Percentiles rank a stretch among this genome's conserved stretches.
Evolutionary conservation across 108 stramenopile species (phyloP).

Genomic region (Pseudonitzschia delicatissima): DNA sequence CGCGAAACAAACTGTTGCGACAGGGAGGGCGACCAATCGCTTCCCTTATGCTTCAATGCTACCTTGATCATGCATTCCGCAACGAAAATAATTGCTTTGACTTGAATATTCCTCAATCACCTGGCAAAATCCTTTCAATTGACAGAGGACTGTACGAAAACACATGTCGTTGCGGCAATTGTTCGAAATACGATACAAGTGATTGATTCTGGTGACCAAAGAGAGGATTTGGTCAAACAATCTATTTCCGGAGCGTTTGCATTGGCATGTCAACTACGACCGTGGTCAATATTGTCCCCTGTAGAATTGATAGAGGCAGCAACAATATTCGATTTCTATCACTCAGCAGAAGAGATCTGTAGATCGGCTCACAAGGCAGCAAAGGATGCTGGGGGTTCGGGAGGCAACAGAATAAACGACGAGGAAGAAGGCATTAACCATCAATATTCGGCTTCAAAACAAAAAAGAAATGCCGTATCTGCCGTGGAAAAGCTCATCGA

Average conservation of each 20-base stretch:
- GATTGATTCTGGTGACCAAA: neutral
- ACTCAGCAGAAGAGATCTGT: slow-evolving; percentile 61
- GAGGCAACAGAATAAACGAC: neutral
- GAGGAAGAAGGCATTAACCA: neutral
- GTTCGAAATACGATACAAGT: neutral
- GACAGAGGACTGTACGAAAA: slow-evolving; percentile 3
- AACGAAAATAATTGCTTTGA: neutral
- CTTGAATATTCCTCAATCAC: slow-evolving; percentile 17
- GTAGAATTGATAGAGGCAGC: slow-evolving; percentile 44
- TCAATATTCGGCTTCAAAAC: neutral
- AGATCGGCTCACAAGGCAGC: slow-evolving; percentile 36
- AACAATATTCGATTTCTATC: slow-evolving; percentile 52
- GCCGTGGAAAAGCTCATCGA: slow-evolving; percentile 58
- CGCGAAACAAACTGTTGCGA: slow-evolving; percentile 17
- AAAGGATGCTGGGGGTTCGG: neutral
- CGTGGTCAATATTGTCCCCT: slow-evolving; percentile 45
- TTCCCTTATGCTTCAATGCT: slow-evolving; percentile 2
- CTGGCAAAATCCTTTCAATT: slow-evolving; percentile 39
- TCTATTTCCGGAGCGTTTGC: slow-evolving; percentile 44
- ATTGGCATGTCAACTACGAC: slow-evolving; percentile 49
- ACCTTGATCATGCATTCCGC: slow-evolving; percentile 9
- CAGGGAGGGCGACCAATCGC: neutral
- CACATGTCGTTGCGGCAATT: neutral
- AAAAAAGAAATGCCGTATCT: slow-evolving; percentile 18
- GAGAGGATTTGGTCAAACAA: slow-evolving; percentile 35